Evolutionary conservation across 495 filamentous ascomycete species (phyloP).

Genomic region (Aspergillus biplanus): DNA sequence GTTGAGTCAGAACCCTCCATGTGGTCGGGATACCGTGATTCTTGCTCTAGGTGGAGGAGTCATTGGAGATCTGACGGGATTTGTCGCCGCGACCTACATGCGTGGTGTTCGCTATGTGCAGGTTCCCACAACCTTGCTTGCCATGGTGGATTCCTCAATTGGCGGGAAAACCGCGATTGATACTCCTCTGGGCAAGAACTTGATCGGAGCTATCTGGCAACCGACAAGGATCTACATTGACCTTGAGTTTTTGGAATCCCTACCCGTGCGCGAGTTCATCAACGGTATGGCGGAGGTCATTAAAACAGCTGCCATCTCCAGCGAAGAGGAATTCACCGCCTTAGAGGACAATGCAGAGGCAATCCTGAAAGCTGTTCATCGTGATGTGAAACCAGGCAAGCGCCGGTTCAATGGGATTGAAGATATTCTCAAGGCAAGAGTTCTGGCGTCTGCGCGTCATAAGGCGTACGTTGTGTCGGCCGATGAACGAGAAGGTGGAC

Average conservation of each 20-base stretch:
- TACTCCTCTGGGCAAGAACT: constrained; percentile 93
- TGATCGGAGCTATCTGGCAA: constrained; percentile 97
- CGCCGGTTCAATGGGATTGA: constrained; percentile 70
- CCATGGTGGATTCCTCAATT: constrained; percentile 99
- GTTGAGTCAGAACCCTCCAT: constrained; percentile 72
- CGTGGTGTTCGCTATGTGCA: constrained; percentile 94
- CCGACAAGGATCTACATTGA: constrained; percentile 93
- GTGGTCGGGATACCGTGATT: constrained; percentile 91
- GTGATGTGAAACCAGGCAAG: constrained; percentile 54
- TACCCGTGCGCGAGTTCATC: constrained; percentile 92
- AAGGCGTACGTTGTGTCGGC: constrained; percentile 93
- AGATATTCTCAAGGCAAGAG: constrained; percentile 79
- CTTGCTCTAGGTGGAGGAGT: constrained; percentile 97
- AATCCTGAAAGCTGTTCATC: constrained; percentile 72
- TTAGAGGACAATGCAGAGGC: constrained; percentile 78
- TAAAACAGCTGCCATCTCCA: constrained; percentile 97
- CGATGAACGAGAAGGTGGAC: constrained; percentile 92
- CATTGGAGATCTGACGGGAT: constrained; percentile 97
- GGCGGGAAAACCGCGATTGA: constrained; percentile 99
- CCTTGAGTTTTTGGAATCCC: constrained; percentile 86
- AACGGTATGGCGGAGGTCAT: constrained; percentile 99
- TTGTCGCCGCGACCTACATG: constrained; percentile 98
- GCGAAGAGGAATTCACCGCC: constrained; percentile 82
- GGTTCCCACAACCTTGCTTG: constrained; percentile 89
- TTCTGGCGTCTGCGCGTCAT: constrained; percentile 84